A percentile compares a stretch with the other conserved stretches of the same genome.
phyloP scores from a whole-genome alignment of 176 grass and related monocot genomes.

The Zea mays region DNA sequence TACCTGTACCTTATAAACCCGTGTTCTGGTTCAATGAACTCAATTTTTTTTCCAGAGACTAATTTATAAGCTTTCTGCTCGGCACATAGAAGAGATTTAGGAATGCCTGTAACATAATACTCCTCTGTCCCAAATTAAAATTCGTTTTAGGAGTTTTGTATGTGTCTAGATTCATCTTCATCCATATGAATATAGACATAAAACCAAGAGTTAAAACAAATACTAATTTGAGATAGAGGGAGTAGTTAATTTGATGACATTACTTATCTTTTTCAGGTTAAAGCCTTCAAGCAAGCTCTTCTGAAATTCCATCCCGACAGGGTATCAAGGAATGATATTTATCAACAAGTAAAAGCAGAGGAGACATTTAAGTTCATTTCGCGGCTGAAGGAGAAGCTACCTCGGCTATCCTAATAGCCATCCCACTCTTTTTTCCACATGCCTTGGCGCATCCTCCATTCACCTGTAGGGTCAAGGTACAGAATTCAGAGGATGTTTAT shows the following conservation, averaged over 20 bases:
- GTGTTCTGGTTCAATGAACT: neutral
- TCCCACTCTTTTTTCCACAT: neutral
- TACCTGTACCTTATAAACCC: slow-evolving; percentile 2
- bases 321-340: slow-evolving; percentile 69
- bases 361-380: slow-evolving; percentile 98
- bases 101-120: neutral
- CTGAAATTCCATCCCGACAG: slow-evolving; percentile 92
- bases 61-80: neutral
- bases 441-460: neutral
- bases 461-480: neutral
- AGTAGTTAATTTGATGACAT: slow-evolving; percentile 3
- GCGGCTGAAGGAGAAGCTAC: slow-evolving; percentile 78
- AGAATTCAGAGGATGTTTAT: slow-evolving; percentile 6
- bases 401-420: slow-evolving; percentile 29
- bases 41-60: neutral
- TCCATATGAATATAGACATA: too few relatives aligned
- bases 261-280: slow-evolving; percentile 57
- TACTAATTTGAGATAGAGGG: too few relatives aligned
- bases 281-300: slow-evolving; percentile 82
- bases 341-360: slow-evolving; percentile 82
- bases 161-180: too few relatives aligned
- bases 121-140: too few relatives aligned
- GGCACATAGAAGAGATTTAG: neutral
- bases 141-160: too few relatives aligned
- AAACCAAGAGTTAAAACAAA: too few relatives aligned